A percentile compares a stretch with the other conserved stretches of the same genome.
These are phyloP conservation scores for Naganishia albida DNA, from an alignment of 1,284 basidiomycete species.

Conservation along the genomic window DNA sequence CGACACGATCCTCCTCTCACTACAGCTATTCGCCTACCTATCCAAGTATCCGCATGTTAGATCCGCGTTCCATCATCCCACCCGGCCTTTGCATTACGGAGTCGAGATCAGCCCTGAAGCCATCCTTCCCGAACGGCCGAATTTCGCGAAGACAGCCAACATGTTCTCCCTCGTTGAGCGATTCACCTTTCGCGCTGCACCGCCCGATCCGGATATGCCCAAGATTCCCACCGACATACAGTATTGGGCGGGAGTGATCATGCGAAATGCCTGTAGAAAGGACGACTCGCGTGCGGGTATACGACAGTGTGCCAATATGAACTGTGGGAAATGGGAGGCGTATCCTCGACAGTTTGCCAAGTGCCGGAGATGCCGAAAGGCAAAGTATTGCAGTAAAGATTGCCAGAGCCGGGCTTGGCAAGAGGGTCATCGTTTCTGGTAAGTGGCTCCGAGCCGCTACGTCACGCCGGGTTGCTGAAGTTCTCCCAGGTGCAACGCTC, in stretches of 20 bases:
- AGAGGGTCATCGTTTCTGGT: slow-evolving; percentile 81
- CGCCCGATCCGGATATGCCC: slow-evolving; percentile 70
- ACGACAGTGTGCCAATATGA: slow-evolving; percentile 96
- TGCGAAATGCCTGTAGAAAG: slow-evolving; percentile 98
- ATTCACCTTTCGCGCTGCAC: slow-evolving; percentile 89
- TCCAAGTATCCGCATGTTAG: slow-evolving; percentile 98
- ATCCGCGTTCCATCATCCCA: slow-evolving; percentile 89
- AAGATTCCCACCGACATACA: slow-evolving; percentile 88
- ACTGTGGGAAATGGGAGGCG: slow-evolving; percentile 91
- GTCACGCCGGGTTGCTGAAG: background rate
- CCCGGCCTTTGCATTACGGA: slow-evolving; percentile 56
- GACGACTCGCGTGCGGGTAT: slow-evolving; percentile 91
- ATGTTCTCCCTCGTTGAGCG: slow-evolving; percentile 95
- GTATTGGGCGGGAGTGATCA: slow-evolving; percentile 99
- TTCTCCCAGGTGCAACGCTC: slow-evolving; percentile 33
- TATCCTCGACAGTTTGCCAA: slow-evolving; percentile 96
- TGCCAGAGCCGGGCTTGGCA: slow-evolving; percentile 98
- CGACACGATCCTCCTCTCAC: slow-evolving; percentile 85
- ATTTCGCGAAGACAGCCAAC: slow-evolving; percentile 63
- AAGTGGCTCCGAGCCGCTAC: slow-evolving; percentile 26
- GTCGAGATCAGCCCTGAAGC: slow-evolving; percentile 46
- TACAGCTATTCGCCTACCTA: slow-evolving; percentile 93
- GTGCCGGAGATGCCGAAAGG: slow-evolving; percentile 91
- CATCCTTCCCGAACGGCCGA: slow-evolving; percentile 50
- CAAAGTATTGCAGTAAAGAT: slow-evolving; percentile 97